These are phyloP conservation scores for Lizonia empirigonia DNA, from an alignment of 2,329 filamentous ascomycete genomes.

Conservation along the genomic window DNA sequence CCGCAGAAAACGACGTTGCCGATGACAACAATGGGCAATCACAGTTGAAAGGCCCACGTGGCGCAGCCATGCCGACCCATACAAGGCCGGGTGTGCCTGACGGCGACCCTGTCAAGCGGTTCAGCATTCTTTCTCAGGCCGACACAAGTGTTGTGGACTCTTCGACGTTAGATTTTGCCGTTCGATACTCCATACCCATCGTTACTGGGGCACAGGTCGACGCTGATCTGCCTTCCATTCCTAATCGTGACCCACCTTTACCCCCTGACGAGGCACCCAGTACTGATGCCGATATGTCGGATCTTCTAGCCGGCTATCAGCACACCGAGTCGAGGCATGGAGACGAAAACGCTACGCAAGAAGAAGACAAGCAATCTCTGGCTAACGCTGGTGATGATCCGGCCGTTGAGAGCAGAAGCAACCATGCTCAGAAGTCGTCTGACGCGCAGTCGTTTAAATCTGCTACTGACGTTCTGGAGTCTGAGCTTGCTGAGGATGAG, in stretches of 20 bases:
- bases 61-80: not conserved
- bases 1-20: conserved; percentile 4
- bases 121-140: conserved; percentile 36
- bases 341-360: conserved; percentile 20
- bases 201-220: conserved; percentile 20
- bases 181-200: conserved; percentile 39
- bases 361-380: conserved; percentile 13
- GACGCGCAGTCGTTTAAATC: conserved; percentile 45
- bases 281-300: conserved; percentile 43
- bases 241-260: conserved; percentile 9
- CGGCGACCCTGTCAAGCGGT: conserved; percentile 16
- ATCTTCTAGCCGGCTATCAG: conserved; percentile 41
- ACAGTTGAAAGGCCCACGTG: not conserved
- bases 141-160: conserved; percentile 37
- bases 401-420: conserved; percentile 21
- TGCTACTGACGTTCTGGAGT: conserved; percentile 31
- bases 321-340: conserved; percentile 34
- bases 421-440: conserved; percentile 37
- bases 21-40: not conserved
- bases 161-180: conserved; percentile 40
- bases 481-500: not conserved
- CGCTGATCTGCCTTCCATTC: conserved; percentile 10
- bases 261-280: conserved; percentile 20
- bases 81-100: not conserved
- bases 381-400: not conserved